A percentile compares a stretch with the other conserved stretches of the same genome.
phyloP scores from a whole-genome alignment of 2,329 filamentous ascomycete genomes.

The Fusarium sp. region DNA sequence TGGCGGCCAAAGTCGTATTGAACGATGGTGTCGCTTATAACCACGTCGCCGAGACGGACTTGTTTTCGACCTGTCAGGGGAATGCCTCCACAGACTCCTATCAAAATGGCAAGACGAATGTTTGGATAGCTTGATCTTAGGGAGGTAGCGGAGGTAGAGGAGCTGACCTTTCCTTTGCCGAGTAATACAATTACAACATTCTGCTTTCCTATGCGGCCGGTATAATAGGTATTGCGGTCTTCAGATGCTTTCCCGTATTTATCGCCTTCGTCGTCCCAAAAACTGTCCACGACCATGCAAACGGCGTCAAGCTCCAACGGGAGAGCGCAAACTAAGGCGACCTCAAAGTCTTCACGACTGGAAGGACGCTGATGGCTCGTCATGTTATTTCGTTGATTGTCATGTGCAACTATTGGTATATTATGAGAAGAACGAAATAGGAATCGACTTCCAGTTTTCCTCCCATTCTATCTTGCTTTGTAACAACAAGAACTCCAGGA shows the following conservation, averaged over 20 bases:
- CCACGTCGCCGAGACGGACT: neutral
- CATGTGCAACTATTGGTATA: neutral
- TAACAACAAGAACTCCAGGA: too few relatives aligned
- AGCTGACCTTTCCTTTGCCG: neutral
- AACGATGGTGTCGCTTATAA: neutral
- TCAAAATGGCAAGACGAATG: neutral
- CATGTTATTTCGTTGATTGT: neutral
- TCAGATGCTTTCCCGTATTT: neutral
- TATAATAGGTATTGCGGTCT: neutral
- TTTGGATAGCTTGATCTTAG: neutral
- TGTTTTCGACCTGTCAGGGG: neutral
- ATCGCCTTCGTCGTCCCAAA: constrained; percentile 2
- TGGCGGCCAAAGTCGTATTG: neutral
- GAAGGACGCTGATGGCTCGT: neutral
- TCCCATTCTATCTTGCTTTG: too few relatives aligned
- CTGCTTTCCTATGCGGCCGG: neutral
- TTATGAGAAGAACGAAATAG: neutral
- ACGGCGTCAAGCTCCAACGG: neutral
- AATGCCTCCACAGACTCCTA: neutral
- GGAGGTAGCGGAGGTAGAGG: neutral
- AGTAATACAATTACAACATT: neutral
- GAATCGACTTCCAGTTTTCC: too few relatives aligned
- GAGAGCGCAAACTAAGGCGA: neutral
- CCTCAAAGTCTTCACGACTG: neutral
- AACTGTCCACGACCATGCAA: neutral